phyloP scores from a whole-genome alignment of 2,329 filamentous ascomycete genomes.

The Phialocephala subalpina region DNA sequence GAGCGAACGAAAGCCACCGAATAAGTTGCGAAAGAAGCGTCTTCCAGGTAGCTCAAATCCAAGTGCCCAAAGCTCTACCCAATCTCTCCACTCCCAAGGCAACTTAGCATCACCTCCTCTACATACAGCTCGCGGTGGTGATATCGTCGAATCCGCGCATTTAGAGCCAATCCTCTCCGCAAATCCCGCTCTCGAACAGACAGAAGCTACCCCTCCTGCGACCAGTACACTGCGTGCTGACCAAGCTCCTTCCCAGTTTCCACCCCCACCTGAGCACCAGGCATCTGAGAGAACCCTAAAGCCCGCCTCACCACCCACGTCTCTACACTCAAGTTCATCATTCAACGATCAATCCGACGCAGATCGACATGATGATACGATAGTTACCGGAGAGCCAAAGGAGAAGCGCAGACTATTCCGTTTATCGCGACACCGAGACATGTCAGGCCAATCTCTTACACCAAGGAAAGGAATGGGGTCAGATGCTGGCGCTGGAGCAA shows the following conservation, averaged over 20 bases:
- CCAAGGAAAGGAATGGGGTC: slow-evolving; percentile 61
- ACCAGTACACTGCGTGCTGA: slow-evolving; percentile 38
- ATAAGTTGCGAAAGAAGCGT: slow-evolving; percentile 89
- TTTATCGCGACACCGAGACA: slow-evolving; percentile 70
- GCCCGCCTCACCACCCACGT: slow-evolving; percentile 77
- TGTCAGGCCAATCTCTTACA: slow-evolving; percentile 52
- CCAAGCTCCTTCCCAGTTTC: slow-evolving; percentile 27
- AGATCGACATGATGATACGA: slow-evolving; percentile 73
- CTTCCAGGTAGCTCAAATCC: slow-evolving; percentile 79
- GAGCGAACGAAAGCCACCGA: slow-evolving; percentile 76
- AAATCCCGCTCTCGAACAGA: slow-evolving; percentile 31
- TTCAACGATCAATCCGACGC: slow-evolving; percentile 84
- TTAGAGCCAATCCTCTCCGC: slow-evolving; percentile 38
- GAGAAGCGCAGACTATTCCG: slow-evolving; percentile 78
- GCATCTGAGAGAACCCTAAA: slow-evolving; percentile 55
- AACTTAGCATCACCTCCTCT: slow-evolving; percentile 40
- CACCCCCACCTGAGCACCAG: slow-evolving; percentile 33
- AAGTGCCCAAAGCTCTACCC: slow-evolving; percentile 89
- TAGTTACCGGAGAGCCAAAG: slow-evolving; percentile 63
- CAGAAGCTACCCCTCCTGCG: slow-evolving; percentile 37
- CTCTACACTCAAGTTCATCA: slow-evolving; percentile 69
- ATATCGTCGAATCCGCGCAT: slow-evolving; percentile 38
- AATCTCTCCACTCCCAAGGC: slow-evolving; percentile 67
- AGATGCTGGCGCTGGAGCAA: slow-evolving; percentile 70
- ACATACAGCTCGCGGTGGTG: slow-evolving; percentile 43